A percentile compares a stretch with the other conserved stretches of the same genome.
Conservation (phyloP, 257 asterid species). For the Rehmannia glutinosa region DNA sequence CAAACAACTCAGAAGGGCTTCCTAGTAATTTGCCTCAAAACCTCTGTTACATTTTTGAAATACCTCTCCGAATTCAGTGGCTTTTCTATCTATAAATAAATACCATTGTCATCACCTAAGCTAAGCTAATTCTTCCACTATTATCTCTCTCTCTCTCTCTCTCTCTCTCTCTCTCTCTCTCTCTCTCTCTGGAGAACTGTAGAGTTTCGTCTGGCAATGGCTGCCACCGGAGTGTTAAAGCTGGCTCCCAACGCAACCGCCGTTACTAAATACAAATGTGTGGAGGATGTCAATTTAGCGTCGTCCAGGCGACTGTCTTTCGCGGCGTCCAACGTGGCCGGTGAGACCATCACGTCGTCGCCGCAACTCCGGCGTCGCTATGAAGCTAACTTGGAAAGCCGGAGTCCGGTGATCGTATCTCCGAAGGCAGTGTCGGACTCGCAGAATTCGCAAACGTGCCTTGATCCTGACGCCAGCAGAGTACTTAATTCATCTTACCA, state of each 20-base stretch:
- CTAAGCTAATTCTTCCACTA: background rate
- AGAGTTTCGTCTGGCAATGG: slow-evolving; percentile 28
- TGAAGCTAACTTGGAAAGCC: slow-evolving; percentile 7
- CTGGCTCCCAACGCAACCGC: slow-evolving; percentile 20
- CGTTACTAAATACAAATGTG: background rate
- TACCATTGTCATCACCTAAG: slow-evolving; percentile 5
- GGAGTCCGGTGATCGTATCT: slow-evolving; percentile 49
- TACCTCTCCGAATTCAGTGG: background rate
- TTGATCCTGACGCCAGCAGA: slow-evolving; percentile 87
- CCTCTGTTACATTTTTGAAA: background rate
- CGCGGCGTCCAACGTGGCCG: slow-evolving; percentile 42
- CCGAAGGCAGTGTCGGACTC: slow-evolving; percentile 95
- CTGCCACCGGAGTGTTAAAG: slow-evolving; percentile 33
- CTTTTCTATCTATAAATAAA: background rate
- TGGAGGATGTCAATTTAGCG: slow-evolving; percentile 27
- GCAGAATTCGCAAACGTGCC: slow-evolving; percentile 87
- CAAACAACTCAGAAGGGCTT: too few species aligned
- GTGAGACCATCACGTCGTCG: slow-evolving; percentile 27
- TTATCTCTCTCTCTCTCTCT: slow-evolving; percentile 6
- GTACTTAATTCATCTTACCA: slow-evolving; percentile 31
- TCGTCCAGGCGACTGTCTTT: slow-evolving; percentile 49
- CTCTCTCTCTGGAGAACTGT: background rate
- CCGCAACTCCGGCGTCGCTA: slow-evolving; percentile 23
- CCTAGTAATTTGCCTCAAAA: background rate
- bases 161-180: slow-evolving; percentile 9